These are phyloP conservation scores for Stagonosporopsis tanaceti DNA, from an alignment of 2,329 filamentous ascomycete species.

Conservation along the genomic window DNA sequence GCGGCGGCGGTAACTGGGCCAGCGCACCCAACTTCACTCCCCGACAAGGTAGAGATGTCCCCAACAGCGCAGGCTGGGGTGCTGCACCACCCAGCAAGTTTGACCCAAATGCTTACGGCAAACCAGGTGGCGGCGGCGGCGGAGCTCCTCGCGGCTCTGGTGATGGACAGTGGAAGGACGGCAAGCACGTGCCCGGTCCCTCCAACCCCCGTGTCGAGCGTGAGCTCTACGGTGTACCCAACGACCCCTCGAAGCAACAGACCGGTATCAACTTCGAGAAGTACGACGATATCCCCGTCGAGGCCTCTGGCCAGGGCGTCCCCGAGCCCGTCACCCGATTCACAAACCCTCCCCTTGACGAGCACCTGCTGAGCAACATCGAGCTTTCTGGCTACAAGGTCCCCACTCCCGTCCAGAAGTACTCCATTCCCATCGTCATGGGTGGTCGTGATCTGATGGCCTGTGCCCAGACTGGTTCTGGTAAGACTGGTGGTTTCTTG, in stretches of 20 bases:
- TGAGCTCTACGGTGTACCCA: slow-evolving; percentile 89
- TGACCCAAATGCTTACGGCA: slow-evolving; percentile 70
- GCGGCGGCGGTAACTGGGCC: slow-evolving; percentile 63
- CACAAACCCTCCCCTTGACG: slow-evolving; percentile 92
- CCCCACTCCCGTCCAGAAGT: slow-evolving; percentile 97
- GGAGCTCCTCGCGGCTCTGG: slow-evolving; percentile 79
- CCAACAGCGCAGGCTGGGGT: slow-evolving; percentile 50
- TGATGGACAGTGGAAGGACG: slow-evolving; percentile 95
- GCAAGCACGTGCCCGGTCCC: slow-evolving; percentile 93
- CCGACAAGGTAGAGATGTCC: slow-evolving; percentile 48
- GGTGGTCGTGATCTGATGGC: slow-evolving; percentile 98
- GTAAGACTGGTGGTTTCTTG: slow-evolving; percentile 99
- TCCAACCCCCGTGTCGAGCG: slow-evolving; percentile 89
- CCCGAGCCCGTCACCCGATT: slow-evolving; percentile 91
- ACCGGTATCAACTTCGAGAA: slow-evolving; percentile 99
- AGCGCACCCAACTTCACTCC: slow-evolving; percentile 66
- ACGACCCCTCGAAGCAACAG: slow-evolving; percentile 94
- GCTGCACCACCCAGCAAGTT: slow-evolving; percentile 57
- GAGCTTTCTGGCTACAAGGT: slow-evolving; percentile 92
- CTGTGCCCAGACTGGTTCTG: slow-evolving; percentile 98
- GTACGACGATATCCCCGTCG: slow-evolving; percentile 99
- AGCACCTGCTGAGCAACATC: slow-evolving; percentile 93
- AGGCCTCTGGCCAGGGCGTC: slow-evolving; percentile 92
- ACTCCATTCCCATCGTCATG: slow-evolving; percentile 99
- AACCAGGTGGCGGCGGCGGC: slow-evolving; percentile 60